Base-by-base conservation (phyloP, 2,329 filamentous ascomycete species). In the Graphilbum sp. region DNA sequence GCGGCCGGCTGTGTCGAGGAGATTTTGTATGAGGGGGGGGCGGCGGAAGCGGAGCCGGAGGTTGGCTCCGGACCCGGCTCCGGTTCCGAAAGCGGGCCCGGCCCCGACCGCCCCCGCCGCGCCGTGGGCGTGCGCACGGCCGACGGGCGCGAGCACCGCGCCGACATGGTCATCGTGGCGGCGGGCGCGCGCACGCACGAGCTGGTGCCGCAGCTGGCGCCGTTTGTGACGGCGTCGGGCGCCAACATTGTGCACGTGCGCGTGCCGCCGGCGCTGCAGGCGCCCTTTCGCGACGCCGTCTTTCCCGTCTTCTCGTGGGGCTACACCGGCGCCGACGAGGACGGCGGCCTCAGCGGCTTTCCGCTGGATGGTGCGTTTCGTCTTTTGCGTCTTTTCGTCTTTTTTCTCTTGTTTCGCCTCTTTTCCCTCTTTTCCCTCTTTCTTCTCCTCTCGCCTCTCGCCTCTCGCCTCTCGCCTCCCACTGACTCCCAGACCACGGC, bases 291-390 rank as follows among this genome's bases (percentile, higher is more conserved):
- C n/a, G 19, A 29, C 1, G 31, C 33, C 11, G 23, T 33, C 30
- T 38, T 33, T 17, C 36, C 36, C 10, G 30, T 32, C 16, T 33
- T 21, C 15, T 20, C 31, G 4, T 38, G 36, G 36, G 21, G 21
- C 21, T 38, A 38, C 23, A 32, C 36, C 18, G 36, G 36, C 10
- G 13, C 16, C 16, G 27, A 21, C 16, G 36, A 38, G 31, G 21
- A 23, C 16, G 29, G 29, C 2, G 30, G 30, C 20, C 30, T 38
- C 15, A 38, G 27, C 27, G 31, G 30, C 9, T 38, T 38, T 24
- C 36, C 36, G 9, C 21, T 38, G 1, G 36, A 38, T 11, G 30
- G 36, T 38, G 21, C n/a, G 36, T n/a, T n/a, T n/a, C n/a, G n/a
- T n/a, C n/a, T n/a, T n/a, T n/a, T n/a, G n/a, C n/a, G n/a, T n/a